phyloP scores from a whole-genome alignment of 2,329 filamentous ascomycete species.

The Diplocarpon mali region DNA sequence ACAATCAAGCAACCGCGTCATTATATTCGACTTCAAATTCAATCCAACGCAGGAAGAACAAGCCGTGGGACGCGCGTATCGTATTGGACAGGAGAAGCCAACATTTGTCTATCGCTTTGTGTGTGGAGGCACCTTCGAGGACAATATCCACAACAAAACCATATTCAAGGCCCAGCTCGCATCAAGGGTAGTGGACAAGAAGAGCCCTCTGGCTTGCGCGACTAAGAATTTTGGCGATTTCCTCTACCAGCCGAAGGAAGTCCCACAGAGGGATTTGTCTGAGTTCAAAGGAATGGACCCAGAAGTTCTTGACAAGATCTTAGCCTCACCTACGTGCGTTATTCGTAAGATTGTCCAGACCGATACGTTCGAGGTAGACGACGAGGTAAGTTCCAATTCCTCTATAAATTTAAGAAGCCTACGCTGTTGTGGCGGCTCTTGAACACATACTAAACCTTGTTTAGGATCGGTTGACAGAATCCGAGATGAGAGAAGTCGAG shows the following conservation, averaged over 20 bases:
- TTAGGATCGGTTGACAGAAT: not conserved
- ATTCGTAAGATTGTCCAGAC: slow-evolving; percentile 52
- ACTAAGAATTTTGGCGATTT: slow-evolving; percentile 42
- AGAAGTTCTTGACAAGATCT: slow-evolving; percentile 47
- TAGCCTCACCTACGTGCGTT: slow-evolving; percentile 37
- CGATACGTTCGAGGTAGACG: slow-evolving; percentile 63
- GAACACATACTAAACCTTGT: not conserved
- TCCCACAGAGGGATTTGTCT: slow-evolving; percentile 39
- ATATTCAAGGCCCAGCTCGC: slow-evolving; percentile 78
- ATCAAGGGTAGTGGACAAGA: slow-evolving; percentile 72
- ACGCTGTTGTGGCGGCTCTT: not conserved
- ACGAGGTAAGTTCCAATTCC: slow-evolving; percentile 28
- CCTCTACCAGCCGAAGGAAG: slow-evolving; percentile 45
- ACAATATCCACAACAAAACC: slow-evolving; percentile 58
- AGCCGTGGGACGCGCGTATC: slow-evolving; percentile 76
- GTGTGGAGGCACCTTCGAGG: slow-evolving; percentile 69
- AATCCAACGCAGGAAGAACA: slow-evolving; percentile 78
- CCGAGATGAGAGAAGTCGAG: too few relatives aligned
- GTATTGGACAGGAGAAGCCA: slow-evolving; percentile 68
- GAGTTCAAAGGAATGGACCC: slow-evolving; percentile 47
- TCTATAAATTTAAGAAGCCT: not conserved
- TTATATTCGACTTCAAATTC: slow-evolving; percentile 76
- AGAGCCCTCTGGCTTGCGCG: slow-evolving; percentile 60
- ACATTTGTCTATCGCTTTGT: slow-evolving; percentile 81
- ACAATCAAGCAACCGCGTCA: slow-evolving; percentile 69